Evolutionary conservation across 805 yeast species (phyloP), one percentile per base, ranked within the genome.

Genomic region (Saccharomycopsis vini): DNA sequence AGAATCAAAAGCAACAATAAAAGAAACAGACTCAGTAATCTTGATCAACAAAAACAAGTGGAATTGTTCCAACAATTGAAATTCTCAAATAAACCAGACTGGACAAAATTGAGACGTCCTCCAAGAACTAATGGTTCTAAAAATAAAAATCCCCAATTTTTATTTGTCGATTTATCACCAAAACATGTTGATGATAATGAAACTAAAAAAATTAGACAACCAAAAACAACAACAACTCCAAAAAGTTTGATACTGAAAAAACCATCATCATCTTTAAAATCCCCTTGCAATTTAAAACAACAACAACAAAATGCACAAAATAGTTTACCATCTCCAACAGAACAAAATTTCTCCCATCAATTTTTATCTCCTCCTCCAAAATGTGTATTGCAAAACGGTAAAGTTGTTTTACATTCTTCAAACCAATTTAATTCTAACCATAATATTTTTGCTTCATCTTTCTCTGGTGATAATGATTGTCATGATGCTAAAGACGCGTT

Each of bases 61-160:
- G 49, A 46, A 26, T 16, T 38, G n/a, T 46, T 47, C 26, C 45
- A 42, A n/a, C 42, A 42, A 28, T 34, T 46, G 30, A 35, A 20
- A 10, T 46, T 46, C 42, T 42, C 49, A 6, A 42, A 42, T 19
- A 46, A 46, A 19, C 23, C 46, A 2, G 44, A 42, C 37, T 44
- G 43, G 38, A 39, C 32, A n/a, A 34, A 33, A 32, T 30, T 38
- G 24, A 38, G 34, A 16, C 24, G 44, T 10, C 44, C 49, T 20
- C 43, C 45, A 31, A 58, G 61, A 42, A 65, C 66, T 2, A 60
- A 57, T 46, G 52, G 56, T 7, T 56, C 50, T 37, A 58, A 60
- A 47, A 56, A 58, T 33, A 65, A 64, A 0, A 52, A 50, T 15
- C 35, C 53, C 23, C 62, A 60, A 44, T 62, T 61, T 43, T 46